phyloP scores from a whole-genome alignment of 2,329 filamentous ascomycete species.

The Fusarium sp. region DNA sequence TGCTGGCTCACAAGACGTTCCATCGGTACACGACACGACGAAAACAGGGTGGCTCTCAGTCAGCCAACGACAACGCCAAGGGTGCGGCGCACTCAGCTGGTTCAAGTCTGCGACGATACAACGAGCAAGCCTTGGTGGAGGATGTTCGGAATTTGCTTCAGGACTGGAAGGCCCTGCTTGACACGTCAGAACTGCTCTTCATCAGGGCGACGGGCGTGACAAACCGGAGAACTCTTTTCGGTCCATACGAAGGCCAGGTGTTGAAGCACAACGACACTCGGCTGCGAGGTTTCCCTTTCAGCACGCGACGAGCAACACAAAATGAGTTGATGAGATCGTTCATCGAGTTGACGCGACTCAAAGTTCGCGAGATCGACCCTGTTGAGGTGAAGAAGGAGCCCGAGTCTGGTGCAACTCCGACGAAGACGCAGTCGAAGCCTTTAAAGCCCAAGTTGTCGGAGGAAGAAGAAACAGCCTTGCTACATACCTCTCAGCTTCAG shows the following conservation, averaged over 20 bases:
- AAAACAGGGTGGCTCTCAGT: constrained; percentile 96
- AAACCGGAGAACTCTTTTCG: constrained; percentile 89
- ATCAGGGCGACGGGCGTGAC: constrained; percentile 88
- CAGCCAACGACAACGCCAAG: constrained; percentile 93
- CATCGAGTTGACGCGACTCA: constrained; percentile 91
- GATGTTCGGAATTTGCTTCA: constrained; percentile 85
- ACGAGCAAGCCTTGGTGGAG: constrained; percentile 89
- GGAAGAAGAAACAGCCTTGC: constrained; percentile 82
- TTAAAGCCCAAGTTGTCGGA: constrained; percentile 77
- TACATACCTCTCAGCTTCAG: constrained; percentile 92
- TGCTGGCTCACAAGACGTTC: constrained; percentile 96
- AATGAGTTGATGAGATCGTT: constrained; percentile 95
- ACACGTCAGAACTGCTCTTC: constrained; percentile 87
- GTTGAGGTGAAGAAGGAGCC: constrained; percentile 61
- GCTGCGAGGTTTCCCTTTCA: constrained; percentile 92
- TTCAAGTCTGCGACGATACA: constrained; percentile 89
- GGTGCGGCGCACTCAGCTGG: constrained; percentile 95
- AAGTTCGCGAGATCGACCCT: constrained; percentile 83
- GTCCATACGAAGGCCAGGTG: constrained; percentile 90
- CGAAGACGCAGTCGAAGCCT: constrained; percentile 61
- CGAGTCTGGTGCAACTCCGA: constrained; percentile 49
- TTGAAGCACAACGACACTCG: constrained; percentile 82
- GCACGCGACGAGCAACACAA: constrained; percentile 89
- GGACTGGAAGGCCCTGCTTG: constrained; percentile 89
- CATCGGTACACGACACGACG: constrained; percentile 96